Conservation (phyloP, 1,284 basidiomycete genomes). For the Marasmius tenuissimus region DNA sequence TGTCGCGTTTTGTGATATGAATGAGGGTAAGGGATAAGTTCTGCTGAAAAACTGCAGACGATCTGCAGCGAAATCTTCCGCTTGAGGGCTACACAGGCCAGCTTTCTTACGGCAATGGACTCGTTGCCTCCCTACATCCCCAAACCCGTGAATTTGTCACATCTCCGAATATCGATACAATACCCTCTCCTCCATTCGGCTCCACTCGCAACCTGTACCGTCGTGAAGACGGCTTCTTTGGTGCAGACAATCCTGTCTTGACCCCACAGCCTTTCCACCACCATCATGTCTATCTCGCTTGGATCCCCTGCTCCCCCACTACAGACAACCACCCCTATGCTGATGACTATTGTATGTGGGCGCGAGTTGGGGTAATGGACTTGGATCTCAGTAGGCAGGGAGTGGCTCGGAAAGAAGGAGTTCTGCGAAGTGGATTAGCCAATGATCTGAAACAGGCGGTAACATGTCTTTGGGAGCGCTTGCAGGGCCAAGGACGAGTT, state of each 20-base stretch:
- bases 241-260: background rate
- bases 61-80: no score
- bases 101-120: no score
- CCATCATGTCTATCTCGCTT: background rate
- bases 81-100: no score
- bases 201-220: conserved; percentile 6
- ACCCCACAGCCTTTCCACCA: conserved; percentile 3
- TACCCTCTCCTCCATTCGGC: background rate
- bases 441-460: no score
- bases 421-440: background rate
- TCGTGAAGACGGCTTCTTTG: background rate
- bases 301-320: background rate
- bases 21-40: no score
- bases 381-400: background rate
- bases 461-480: no score
- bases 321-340: background rate
- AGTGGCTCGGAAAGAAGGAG: background rate
- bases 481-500: no score
- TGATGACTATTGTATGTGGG: background rate
- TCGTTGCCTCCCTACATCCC: no score
- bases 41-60: no score
- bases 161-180: background rate
- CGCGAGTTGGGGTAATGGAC: background rate
- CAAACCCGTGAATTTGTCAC: background rate
- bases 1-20: no score